Evolutionary conservation across 305 asterid species (phyloP).

Genomic region (Fraxinus velutina): DNA sequence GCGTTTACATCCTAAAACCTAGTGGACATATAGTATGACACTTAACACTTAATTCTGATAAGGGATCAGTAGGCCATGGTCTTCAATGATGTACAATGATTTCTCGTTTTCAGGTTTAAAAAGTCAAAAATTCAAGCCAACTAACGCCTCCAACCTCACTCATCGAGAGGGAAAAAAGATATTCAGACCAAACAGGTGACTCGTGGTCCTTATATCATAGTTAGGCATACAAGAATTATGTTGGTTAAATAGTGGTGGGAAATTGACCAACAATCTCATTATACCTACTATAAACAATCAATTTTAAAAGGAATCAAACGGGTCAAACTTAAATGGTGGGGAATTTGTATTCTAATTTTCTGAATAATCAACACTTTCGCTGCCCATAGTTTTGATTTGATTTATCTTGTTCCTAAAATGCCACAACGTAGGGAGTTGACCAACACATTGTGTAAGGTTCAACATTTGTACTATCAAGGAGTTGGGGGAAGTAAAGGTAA

Average conservation of each 20-base stretch:
- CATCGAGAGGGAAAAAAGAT: neutral
- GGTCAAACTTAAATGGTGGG: neutral
- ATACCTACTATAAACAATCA: neutral
- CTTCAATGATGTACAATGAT: neutral
- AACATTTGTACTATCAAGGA: neutral
- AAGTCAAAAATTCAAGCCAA: neutral
- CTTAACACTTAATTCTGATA: neutral
- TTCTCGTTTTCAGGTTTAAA: neutral
- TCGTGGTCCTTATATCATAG: neutral
- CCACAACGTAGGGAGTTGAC: neutral
- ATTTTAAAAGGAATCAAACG: no score
- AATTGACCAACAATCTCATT: neutral
- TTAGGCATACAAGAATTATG: neutral
- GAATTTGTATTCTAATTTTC: neutral
- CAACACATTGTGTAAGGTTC: neutral
- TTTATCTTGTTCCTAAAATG: neutral
- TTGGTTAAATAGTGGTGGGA: neutral
- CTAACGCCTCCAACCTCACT: neutral
- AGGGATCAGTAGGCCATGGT: neutral
- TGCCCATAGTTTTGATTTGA: neutral
- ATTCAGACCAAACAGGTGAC: neutral
- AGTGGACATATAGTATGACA: no score
- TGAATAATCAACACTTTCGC: neutral
- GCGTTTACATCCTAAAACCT: no score
- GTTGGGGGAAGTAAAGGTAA: constrained; percentile 26